Conservation (phyloP, 495 filamentous ascomycete species). For the Mytilinidion resinicola region DNA sequence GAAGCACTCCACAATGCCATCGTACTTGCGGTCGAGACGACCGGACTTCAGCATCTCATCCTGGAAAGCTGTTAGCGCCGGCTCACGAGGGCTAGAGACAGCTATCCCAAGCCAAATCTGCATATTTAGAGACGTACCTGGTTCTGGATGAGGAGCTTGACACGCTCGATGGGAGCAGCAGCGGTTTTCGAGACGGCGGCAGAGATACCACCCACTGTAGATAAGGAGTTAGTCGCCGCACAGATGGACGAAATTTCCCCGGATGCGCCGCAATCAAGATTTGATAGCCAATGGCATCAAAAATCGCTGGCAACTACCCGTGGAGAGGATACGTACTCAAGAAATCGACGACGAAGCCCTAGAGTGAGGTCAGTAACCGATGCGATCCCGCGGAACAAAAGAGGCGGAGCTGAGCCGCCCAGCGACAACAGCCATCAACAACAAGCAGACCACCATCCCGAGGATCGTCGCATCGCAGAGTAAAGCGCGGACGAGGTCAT, state of each 20-base stretch:
- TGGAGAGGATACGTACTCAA: slow-evolving; percentile 68
- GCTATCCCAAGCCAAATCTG: not conserved
- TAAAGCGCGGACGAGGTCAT: slow-evolving; percentile 11
- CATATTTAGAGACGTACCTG: slow-evolving; percentile 61
- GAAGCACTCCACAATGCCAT: slow-evolving; percentile 94
- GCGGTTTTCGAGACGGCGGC: slow-evolving; percentile 99
- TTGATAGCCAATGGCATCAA: slow-evolving; percentile 15
- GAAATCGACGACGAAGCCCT: slow-evolving; percentile 84
- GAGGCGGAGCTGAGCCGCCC: slow-evolving; percentile 16
- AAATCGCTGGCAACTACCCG: slow-evolving; percentile 1
- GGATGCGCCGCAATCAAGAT: slow-evolving; percentile 6
- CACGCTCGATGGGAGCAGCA: slow-evolving; percentile 99
- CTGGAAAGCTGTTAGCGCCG: slow-evolving; percentile 44
- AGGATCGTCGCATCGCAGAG: slow-evolving; percentile 10
- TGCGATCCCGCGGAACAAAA: slow-evolving; percentile 23
- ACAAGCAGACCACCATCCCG: slow-evolving; percentile 14
- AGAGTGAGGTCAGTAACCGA: slow-evolving; percentile 24
- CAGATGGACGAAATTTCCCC: slow-evolving; percentile 22
- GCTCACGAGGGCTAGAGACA: no score
- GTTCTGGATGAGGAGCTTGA: slow-evolving; percentile 99
- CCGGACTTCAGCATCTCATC: slow-evolving; percentile 99
- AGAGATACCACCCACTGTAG: slow-evolving; percentile 95
- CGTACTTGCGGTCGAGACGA: slow-evolving; percentile 96
- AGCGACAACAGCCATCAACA: slow-evolving; percentile 28
- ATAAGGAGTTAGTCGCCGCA: slow-evolving; percentile 35